Evolutionary conservation across 441 rosid species (phyloP), one percentile per base, ranked within the genome.

Genomic region (Corymbia citriodora): DNA sequence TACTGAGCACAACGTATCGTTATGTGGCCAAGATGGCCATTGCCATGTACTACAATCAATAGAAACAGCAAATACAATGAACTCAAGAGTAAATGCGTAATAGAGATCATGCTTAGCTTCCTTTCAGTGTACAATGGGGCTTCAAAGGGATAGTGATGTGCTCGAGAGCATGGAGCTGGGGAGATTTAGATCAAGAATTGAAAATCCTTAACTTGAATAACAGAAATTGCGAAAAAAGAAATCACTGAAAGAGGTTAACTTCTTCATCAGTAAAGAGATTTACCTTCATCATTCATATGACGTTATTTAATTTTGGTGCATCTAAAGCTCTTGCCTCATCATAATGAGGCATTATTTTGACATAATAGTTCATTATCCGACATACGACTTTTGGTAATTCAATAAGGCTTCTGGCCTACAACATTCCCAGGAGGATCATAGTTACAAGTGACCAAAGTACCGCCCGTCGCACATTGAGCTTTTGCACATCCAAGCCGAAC

Each of bases 401-500:
- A 59, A 11, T 59, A 59, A 59, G 65, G 65, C n/a, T 25, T 59
- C 0, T 10, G n/a, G 15, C 7, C 65, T 25, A 25, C n/a, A 25
- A 25, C 15, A 0, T 59, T 59, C 7, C 0, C n/a, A 0, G 65
- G 65, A 59, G 65, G n/a, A 59, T 59, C 3, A 0, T 10, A 0
- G 65, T 59, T 59, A 59, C 65, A 10, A 25, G n/a, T 59, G 29
- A 59, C 65, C 65, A 59, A 25, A 59, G 29, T 23, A 59, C n/a
- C 15, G 1, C 7, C 15, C 0, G 3, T 59, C 4, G 29, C 0
- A 3, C 65, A 25, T 25, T 12, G 1, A 7, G 14, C 65, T 14
- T 25, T 25, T 25, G 15, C 29, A 1, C 15, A 59, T 25, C 65
- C 65, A 12, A 59, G 65, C 29, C 0, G 0, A 25, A 59, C n/a